phyloP scores from a whole-genome alignment of 2,329 filamentous ascomycete genomes.

The Cryphonectria carpinicola region DNA sequence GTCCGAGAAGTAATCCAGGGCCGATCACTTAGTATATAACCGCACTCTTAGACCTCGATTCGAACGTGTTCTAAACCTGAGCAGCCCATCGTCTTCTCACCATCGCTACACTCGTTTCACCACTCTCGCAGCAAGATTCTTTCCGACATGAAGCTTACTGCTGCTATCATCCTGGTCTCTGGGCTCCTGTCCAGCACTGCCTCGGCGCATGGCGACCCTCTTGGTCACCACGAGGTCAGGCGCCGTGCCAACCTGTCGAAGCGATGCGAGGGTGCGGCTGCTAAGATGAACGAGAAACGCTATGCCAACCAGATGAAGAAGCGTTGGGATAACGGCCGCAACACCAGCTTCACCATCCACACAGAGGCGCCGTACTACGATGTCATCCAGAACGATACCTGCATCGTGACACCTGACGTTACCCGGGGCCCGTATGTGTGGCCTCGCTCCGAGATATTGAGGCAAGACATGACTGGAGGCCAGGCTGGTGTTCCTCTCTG shows the following conservation, averaged over 20 bases:
- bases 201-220: conserved; percentile 8
- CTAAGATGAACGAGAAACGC: conserved; percentile 22
- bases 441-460: conserved; percentile 13
- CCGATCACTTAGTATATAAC: neutral
- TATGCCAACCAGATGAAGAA: conserved; percentile 17
- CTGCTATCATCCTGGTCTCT: neutral
- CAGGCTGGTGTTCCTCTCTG: conserved; percentile 20
- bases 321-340: conserved; percentile 11
- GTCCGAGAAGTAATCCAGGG: neutral
- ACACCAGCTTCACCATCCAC: conserved; percentile 15
- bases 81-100: neutral
- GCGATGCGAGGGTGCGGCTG: conserved; percentile 18
- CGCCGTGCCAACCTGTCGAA: conserved; percentile 20
- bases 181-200: conserved; percentile 7
- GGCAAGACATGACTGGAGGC: conserved; percentile 23
- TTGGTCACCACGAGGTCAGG: conserved; percentile 15
- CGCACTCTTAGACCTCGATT: neutral
- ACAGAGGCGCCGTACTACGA: conserved; percentile 26
- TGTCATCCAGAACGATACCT: conserved; percentile 25
- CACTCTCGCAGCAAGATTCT: neutral
- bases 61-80: neutral
- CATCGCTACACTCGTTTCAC: neutral
- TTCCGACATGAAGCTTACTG: conserved; percentile 12
- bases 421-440: conserved; percentile 23
- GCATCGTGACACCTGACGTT: conserved; percentile 18